A percentile compares a stretch with the other conserved stretches of the same genome.
Evolutionary conservation across 2,329 filamentous ascomycete species (phyloP).

Genomic region (Alternaria panax): DNA sequence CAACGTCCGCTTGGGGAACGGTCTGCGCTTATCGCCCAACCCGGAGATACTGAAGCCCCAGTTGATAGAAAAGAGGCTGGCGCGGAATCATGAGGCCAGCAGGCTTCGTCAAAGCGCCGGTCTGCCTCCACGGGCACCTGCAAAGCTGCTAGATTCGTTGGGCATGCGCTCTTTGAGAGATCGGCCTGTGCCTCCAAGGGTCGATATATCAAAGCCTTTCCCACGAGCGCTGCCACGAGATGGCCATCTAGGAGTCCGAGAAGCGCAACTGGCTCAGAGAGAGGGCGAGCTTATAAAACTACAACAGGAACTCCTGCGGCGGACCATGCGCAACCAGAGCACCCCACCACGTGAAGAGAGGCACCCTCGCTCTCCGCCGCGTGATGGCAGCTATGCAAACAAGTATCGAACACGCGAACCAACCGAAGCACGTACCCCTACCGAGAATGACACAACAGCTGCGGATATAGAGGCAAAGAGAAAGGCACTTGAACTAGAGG

Average conservation of each 20-base stretch:
- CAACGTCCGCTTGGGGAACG: conserved; percentile 29
- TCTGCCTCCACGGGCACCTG: background rate
- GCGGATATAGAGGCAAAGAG: conserved; percentile 14
- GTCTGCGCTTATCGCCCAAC: conserved; percentile 13
- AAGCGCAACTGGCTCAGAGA: conserved; percentile 12
- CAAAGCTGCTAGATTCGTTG: background rate
- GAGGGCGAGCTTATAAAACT: conserved; percentile 15
- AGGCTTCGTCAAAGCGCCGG: background rate
- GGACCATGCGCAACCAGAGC: conserved; percentile 1
- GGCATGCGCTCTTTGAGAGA: background rate
- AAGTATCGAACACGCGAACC: background rate
- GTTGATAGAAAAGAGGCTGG: conserved; percentile 1
- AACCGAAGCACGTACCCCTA: background rate
- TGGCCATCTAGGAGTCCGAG: conserved; percentile 11
- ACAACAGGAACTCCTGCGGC: conserved; percentile 14
- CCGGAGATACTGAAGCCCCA: conserved; percentile 4
- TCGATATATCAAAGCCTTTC: background rate
- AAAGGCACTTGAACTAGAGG: conserved; percentile 12
- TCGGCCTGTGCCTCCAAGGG: background rate
- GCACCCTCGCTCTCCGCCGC: background rate
- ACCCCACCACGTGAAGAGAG: background rate
- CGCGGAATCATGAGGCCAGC: background rate
- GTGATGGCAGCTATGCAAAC: background rate
- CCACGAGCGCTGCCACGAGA: background rate
- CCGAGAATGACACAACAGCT: background rate